These are phyloP conservation scores for Desmodesmus armatus DNA, from an alignment of 139 green algal species.

Conservation along the genomic window DNA sequence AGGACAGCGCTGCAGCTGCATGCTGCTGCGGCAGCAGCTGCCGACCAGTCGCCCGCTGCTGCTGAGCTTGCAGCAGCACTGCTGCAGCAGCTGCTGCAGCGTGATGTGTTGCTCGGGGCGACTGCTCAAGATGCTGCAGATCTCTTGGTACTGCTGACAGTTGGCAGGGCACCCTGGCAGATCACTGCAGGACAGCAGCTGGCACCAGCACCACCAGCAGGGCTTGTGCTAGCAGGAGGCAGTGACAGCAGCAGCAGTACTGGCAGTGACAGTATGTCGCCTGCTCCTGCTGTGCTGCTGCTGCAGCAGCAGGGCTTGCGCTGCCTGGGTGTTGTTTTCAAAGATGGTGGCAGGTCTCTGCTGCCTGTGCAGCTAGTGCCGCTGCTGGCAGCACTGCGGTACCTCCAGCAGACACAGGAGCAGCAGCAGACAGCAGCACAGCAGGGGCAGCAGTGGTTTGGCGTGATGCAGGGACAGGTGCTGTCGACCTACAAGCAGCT, in stretches of 20 bases:
- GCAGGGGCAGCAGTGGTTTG: not conserved
- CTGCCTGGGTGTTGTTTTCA: not conserved
- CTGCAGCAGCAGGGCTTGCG: constrained; percentile 26
- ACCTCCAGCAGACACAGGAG: constrained; percentile 35
- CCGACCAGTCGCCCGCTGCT: not conserved
- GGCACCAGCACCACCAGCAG: not conserved
- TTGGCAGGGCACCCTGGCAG: not conserved
- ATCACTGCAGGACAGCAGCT: no score
- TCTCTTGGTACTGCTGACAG: not conserved
- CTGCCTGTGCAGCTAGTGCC: constrained; percentile 4
- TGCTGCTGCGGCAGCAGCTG: constrained; percentile 3
- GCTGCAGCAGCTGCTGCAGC: constrained; percentile 18
- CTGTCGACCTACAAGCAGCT: not conserved
- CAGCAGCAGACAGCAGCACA: constrained; percentile 5
- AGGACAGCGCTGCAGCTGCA: not conserved
- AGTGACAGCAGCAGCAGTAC: no score
- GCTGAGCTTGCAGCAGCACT: not conserved
- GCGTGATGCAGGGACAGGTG: not conserved
- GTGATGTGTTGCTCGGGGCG: not conserved
- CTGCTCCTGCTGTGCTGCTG: not conserved
- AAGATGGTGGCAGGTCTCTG: not conserved
- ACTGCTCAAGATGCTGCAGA: not conserved
- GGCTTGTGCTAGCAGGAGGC: no score
- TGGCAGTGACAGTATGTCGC: not conserved
- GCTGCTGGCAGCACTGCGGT: not conserved